phyloP scores from a whole-genome alignment of 257 asterid genomes.

The Solanum pennellii region DNA sequence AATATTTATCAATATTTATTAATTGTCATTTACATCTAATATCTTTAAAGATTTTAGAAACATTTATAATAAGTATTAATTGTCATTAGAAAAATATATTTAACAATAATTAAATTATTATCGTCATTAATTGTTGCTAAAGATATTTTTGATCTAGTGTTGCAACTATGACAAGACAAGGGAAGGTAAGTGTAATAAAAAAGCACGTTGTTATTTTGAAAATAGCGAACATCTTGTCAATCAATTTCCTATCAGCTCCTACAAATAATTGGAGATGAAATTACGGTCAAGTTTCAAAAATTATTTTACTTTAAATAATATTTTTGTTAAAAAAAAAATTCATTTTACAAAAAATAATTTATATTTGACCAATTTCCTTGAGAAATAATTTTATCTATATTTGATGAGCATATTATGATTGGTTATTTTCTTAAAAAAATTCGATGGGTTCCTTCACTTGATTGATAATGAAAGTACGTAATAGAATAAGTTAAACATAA shows the following conservation, averaged over 20 bases:
- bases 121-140: too few species aligned
- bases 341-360: too few species aligned
- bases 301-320: neutral
- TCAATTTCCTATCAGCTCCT: neutral
- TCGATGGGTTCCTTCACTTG: neutral
- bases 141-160: too few species aligned
- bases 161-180: neutral
- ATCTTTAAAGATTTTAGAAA: too few species aligned
- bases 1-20: too few species aligned
- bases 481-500: too few species aligned
- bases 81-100: too few species aligned
- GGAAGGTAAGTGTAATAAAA: neutral
- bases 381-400: neutral
- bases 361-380: neutral
- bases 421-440: neutral
- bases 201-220: neutral
- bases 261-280: neutral
- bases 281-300: neutral
- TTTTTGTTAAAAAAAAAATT: neutral
- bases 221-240: neutral
- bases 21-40: too few species aligned
- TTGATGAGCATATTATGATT: neutral
- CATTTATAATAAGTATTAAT: too few species aligned
- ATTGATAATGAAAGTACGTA: neutral
- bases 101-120: too few species aligned